These are phyloP conservation scores for Dionaea muscipula DNA, from an alignment of 179 eudicot genomes.

Conservation along the genomic window DNA sequence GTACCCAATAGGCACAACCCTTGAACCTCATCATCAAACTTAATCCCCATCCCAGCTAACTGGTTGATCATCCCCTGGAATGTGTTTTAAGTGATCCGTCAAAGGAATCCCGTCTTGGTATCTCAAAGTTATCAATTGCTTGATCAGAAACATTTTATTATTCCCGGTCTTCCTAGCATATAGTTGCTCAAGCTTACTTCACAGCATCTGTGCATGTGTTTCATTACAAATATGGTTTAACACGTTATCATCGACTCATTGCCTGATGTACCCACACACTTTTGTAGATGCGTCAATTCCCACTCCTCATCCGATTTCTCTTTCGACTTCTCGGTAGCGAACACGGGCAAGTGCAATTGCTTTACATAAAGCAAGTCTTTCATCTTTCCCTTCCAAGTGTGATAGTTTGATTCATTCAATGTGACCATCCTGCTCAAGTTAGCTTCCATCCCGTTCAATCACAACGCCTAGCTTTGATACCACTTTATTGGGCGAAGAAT, in stretches of 20 bases:
- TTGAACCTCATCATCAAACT: conserved; percentile 9
- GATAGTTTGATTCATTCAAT: too few relatives aligned
- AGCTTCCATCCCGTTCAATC: too few relatives aligned
- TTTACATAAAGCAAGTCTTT: conserved; percentile 9
- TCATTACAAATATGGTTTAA: neutral
- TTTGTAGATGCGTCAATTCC: neutral
- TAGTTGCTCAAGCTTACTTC: conserved; percentile 5
- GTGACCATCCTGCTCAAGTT: too few relatives aligned
- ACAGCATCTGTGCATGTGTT: neutral
- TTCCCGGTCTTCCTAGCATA: conserved; percentile 16
- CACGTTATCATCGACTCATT: neutral
- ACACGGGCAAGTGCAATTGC: neutral
- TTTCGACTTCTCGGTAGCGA: neutral
- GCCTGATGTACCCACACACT: neutral
- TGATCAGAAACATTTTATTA: conserved; percentile 9
- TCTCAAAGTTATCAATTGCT: conserved; percentile 11
- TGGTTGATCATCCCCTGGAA: conserved; percentile 6
- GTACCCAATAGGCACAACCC: too few relatives aligned
- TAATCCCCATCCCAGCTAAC: conserved; percentile 10
- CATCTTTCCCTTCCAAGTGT: conserved; percentile 10
- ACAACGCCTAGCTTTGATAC: too few relatives aligned
- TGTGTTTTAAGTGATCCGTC: too few relatives aligned
- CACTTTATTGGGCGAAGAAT: too few relatives aligned
- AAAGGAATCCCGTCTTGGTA: conserved; percentile 9
- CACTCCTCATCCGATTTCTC: neutral